Base-by-base conservation (phyloP, 495 filamentous ascomycete genomes). In the Aspergillus ostianus region DNA sequence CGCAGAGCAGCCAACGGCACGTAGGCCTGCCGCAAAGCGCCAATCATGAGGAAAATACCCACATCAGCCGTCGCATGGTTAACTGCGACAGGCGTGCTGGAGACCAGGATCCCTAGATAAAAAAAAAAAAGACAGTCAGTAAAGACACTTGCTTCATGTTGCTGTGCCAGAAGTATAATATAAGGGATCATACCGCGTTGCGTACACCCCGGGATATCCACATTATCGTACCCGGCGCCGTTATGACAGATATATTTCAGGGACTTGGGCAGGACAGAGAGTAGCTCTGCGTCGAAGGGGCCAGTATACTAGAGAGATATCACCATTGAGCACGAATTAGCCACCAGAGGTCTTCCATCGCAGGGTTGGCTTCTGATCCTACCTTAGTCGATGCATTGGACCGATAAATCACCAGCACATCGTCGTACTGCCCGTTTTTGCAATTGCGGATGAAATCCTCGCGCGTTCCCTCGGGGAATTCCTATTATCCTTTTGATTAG, bases 141-240 rank as follows among this genome's bases (percentile, higher is more conserved):
- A 20, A 19, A 56, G 19, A n/a, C 10, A 10, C 27, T 27, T 4
- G 18, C n/a, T 23, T 8, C n/a, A 18, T 55, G 21, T 36, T 56
- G 45, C n/a, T n/a, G 21, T 36, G 30, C 9, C 0, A 27, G 20
- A 55, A 21, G 13, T 6, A 48, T n/a, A 19, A 49, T 6, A 9
- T 20, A 8, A 49, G 18, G 47, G 18, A 20, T 2, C 21, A 41
- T 20, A 58, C 52, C 19, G 59, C 82, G 77, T 30, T 78, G 73
- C 15, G 86, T 81, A 70, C 89, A 92, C n/a, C 83, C 85, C 6
- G 82, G 64, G 26, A 91, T 78, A 64, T 93, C 88, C 29, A 94
- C 83, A 58, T 91, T 90, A 64, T 94, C 90, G 68, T 94, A 94
- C 3, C 90, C 90, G 29, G 90, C 90, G 36, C 91, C 92, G 66